These are phyloP conservation scores for Diplodia mutila DNA, from an alignment of 2,329 filamentous ascomycete genomes.

Conservation along the genomic window DNA sequence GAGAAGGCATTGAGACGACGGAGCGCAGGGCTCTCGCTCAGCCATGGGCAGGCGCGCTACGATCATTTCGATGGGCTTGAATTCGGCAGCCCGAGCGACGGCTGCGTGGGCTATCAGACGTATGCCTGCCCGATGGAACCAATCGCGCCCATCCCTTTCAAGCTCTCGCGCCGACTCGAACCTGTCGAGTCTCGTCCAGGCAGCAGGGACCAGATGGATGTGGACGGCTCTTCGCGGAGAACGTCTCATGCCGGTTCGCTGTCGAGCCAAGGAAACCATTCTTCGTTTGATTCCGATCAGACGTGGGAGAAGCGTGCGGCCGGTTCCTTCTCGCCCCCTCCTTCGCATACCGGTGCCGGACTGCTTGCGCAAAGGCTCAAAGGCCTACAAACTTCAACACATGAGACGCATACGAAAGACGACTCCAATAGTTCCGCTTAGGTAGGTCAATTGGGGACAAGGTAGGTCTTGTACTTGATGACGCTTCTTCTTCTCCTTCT, in stretches of 20 bases:
- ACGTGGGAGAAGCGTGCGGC: conserved; percentile 63
- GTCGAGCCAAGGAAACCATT: conserved; percentile 8
- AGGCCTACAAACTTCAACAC: conserved; percentile 47
- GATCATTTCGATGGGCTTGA: conserved; percentile 28
- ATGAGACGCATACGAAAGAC: neutral
- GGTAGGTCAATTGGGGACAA: neutral
- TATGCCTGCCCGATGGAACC: conserved; percentile 22
- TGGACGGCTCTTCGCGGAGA: conserved; percentile 29
- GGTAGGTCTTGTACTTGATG: conserved; percentile 2
- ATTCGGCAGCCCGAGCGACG: conserved; percentile 4
- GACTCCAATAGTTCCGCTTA: neutral
- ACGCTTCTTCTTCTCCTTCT: neutral
- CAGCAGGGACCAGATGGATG: conserved; percentile 32
- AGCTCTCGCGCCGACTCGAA: conserved; percentile 29
- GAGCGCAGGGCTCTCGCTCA: conserved; percentile 40
- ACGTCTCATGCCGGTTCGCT: neutral
- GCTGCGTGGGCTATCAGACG: neutral
- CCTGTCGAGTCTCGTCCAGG: conserved; percentile 36
- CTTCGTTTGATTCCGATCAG: conserved; percentile 30
- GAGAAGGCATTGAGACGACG: conserved; percentile 38
- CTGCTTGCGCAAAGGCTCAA: conserved; percentile 71
- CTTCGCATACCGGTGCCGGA: conserved; percentile 60
- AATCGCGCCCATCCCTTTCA: conserved; percentile 33
- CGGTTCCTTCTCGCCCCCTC: conserved; percentile 62
- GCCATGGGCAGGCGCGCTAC: conserved; percentile 38